Conservation (phyloP, 257 asterid genomes). For the Solanum rostratum region DNA sequence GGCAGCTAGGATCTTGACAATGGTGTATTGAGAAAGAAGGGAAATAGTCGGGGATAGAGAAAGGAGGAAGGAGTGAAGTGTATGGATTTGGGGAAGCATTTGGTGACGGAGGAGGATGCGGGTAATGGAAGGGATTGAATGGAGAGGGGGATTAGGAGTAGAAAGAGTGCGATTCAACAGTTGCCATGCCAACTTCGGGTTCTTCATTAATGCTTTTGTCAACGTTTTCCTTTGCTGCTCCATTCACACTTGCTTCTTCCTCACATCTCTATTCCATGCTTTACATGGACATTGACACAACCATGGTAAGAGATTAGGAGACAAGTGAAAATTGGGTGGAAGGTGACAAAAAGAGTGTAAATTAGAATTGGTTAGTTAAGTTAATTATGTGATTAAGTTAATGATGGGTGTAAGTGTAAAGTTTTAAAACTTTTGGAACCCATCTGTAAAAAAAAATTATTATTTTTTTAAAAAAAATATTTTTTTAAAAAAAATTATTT, state of each 20-base stretch:
- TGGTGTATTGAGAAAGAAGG: slow-evolving; percentile 18
- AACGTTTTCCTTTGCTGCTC: slow-evolving; percentile 18
- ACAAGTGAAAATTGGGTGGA: too few species aligned
- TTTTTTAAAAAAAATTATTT: too few species aligned
- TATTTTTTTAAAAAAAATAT: too few species aligned
- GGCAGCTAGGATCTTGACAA: slow-evolving; percentile 39
- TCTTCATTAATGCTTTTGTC: slow-evolving; percentile 36
- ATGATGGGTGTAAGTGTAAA: too few species aligned
- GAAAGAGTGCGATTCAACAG: slow-evolving; percentile 49
- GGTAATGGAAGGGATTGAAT: slow-evolving; percentile 35
- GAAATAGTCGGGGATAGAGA: slow-evolving; percentile 5
- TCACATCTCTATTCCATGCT: neutral
- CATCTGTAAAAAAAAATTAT: too few species aligned
- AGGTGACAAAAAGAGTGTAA: too few species aligned
- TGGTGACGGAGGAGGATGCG: slow-evolving; percentile 52
- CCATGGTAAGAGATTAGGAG: too few species aligned
- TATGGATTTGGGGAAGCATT: slow-evolving; percentile 55
- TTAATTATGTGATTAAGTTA: too few species aligned
- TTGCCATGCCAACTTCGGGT: slow-evolving; percentile 66
- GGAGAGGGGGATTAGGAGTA: slow-evolving; percentile 6
- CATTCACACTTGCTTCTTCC: neutral
- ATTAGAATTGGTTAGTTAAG: too few species aligned
- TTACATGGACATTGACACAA: too few species aligned
- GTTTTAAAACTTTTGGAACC: too few species aligned
- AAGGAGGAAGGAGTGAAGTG: slow-evolving; percentile 47